These are phyloP conservation scores for Talinum fruticosum DNA, from an alignment of 148 eudicot species.

Conservation along the genomic window DNA sequence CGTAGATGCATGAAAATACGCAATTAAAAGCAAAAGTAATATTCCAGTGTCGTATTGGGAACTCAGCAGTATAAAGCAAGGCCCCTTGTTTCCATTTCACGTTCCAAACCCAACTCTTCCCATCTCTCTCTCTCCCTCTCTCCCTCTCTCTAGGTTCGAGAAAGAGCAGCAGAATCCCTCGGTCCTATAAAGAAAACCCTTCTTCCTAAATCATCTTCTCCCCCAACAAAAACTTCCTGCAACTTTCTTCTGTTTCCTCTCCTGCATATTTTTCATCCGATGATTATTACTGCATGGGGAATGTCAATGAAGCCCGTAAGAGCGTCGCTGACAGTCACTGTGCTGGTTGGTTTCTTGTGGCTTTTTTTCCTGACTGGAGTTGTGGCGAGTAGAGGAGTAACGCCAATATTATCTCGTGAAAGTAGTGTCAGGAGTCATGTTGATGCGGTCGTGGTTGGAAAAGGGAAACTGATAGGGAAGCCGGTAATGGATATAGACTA, in stretches of 20 bases:
- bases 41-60: constrained; percentile 10
- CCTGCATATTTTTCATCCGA: too few relatives aligned
- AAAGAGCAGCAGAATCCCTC: constrained; percentile 29
- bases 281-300: background rate
- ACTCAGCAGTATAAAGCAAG: constrained; percentile 24
- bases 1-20: constrained; percentile 27
- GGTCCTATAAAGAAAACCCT: background rate
- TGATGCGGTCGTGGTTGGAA: constrained; percentile 7
- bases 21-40: constrained; percentile 22
- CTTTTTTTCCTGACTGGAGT: constrained; percentile 32
- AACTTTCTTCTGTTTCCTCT: background rate
- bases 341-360: constrained; percentile 31
- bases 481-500: constrained; percentile 34
- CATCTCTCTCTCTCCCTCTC: constrained; percentile 5
- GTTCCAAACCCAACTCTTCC: constrained; percentile 14
- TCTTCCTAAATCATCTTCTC: background rate
- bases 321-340: constrained; percentile 13
- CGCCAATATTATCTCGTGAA: background rate
- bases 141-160: constrained; percentile 33
- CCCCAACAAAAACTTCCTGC: background rate
- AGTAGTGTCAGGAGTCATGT: background rate
- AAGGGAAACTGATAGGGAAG: constrained; percentile 12
- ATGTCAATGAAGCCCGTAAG: background rate
- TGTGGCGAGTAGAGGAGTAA: constrained; percentile 25
- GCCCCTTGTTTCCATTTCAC: constrained; percentile 23